Evolutionary conservation across 495 filamentous ascomycete genomes (phyloP).

Genomic region (Xylona heveae): DNA sequence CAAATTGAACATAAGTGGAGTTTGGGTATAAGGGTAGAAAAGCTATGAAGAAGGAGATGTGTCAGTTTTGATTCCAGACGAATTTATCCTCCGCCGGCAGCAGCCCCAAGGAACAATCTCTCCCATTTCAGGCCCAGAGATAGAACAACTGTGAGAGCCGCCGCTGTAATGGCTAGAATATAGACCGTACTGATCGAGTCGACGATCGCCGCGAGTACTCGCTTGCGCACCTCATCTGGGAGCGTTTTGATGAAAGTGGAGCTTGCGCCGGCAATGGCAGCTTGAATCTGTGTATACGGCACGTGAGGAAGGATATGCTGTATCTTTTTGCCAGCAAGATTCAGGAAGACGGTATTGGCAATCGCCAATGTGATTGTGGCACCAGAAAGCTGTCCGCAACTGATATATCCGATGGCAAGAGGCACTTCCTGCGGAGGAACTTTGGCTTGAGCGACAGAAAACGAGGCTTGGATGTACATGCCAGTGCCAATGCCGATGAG

Average conservation of each 20-base stretch:
- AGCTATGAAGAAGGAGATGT: too few relatives aligned
- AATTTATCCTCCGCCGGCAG: too few relatives aligned
- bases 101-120: conserved; percentile 20
- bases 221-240: conserved; percentile 10
- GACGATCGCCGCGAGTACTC: conserved; percentile 27
- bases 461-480: conserved; percentile 26
- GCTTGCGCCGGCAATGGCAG: conserved; percentile 25
- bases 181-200: conserved; percentile 28
- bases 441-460: conserved; percentile 20
- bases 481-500: conserved; percentile 32
- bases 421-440: neutral
- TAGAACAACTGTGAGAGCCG: conserved; percentile 21
- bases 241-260: conserved; percentile 19
- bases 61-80: too few relatives aligned
- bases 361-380: conserved; percentile 32
- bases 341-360: conserved; percentile 33
- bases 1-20: too few relatives aligned
- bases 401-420: conserved; percentile 25
- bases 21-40: too few relatives aligned
- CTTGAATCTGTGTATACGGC: conserved; percentile 17
- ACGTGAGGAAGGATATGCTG: conserved; percentile 16
- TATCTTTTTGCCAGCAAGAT: conserved; percentile 16
- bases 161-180: conserved; percentile 25
- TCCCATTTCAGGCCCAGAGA: conserved; percentile 32
- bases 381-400: conserved; percentile 28